Evolutionary conservation across 441 rosid genomes (phyloP).

Genomic region (Syzygium malaccense): DNA sequence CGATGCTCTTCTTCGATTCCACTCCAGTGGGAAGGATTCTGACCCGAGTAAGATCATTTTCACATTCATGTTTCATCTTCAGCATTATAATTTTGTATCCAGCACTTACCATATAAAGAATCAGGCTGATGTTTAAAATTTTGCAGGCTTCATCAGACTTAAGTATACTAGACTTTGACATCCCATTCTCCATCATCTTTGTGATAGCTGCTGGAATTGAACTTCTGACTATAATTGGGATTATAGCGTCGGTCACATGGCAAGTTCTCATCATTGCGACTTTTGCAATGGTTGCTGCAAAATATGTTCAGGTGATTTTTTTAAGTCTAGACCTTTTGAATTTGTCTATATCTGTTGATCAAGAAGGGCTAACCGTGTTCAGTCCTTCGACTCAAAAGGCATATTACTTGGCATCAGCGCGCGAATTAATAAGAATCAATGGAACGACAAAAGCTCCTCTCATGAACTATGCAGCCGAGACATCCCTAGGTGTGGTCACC

Average conservation of each 20-base stretch:
- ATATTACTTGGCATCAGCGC: conserved; percentile 71
- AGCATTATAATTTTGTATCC: neutral
- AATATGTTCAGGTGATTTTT: conserved; percentile 55
- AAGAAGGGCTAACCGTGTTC: neutral
- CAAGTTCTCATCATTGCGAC: conserved; percentile 72
- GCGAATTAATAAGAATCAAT: conserved; percentile 74
- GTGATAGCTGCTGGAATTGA: conserved; percentile 40
- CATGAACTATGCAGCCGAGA: conserved; percentile 78
- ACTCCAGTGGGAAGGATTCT: conserved; percentile 85
- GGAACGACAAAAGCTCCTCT: conserved; percentile 99
- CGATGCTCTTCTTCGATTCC: conserved; percentile 82
- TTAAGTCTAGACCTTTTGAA: neutral
- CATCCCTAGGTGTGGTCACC: conserved; percentile 72
- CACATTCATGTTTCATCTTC: neutral
- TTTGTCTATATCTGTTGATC: neutral
- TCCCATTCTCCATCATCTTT: conserved; percentile 51
- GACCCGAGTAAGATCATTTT: conserved; percentile 53
- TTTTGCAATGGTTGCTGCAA: conserved; percentile 45
- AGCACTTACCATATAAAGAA: neutral
- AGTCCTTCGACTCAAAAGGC: conserved; percentile 21
- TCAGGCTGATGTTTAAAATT: neutral
- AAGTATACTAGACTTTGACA: conserved; percentile 68
- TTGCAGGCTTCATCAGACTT: conserved; percentile 81
- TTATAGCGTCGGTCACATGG: conserved; percentile 87
- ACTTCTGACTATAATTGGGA: conserved; percentile 34